Evolutionary conservation across 371 early-diverging fungal genomes (phyloP), one percentile per base, ranked within the genome.

Genomic region (Actinomortierella ambigua): DNA sequence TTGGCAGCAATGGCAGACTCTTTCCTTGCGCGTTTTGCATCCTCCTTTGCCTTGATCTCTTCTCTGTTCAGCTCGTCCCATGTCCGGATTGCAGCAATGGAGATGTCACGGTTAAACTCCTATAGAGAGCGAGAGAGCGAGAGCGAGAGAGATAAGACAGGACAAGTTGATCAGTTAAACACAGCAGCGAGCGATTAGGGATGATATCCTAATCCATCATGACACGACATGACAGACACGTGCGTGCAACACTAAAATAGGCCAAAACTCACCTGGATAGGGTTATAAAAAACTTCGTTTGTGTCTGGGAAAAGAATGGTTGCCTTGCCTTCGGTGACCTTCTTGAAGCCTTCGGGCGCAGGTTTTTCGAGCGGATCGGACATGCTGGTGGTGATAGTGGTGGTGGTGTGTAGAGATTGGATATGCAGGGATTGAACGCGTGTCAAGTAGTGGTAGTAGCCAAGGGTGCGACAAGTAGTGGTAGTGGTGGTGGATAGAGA

Each of bases 221-320:
- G n/a, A n/a, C n/a, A n/a, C n/a, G n/a, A n/a, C n/a, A n/a, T n/a
- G 88, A 87, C 94, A 99, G 90, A 81, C 98, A 97, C 14, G 54
- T 34, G 53, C 99, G 88, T 34, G 34, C 7, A 34, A 11, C 34
- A 34, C 34, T 11, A 34, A 11, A 34, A 11, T 6, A 34, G 11
- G 34, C 4, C n/a, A 80, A 99, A 98, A 78, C 97, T 95, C 79
- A 96, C 86, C 83, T 99, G 98, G 18, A 99, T 97, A 11, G 99
- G 98, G 70, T 99, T 99, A 82, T 99, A 99, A 77, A 99, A 99
- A 15, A 99, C 99, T 66, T 93, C 91, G 75, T 95, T 93, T 54
- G 84, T 81, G 59, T 91, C 90, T 20, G 96, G 93, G 75, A 95
- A 94, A 57, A 93, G 81, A 53, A 97, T 94, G n/a, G 88, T 91